These are phyloP conservation scores for Westerdykella aurantiaca DNA, from an alignment of 2,329 filamentous ascomycete genomes.

Conservation along the genomic window DNA sequence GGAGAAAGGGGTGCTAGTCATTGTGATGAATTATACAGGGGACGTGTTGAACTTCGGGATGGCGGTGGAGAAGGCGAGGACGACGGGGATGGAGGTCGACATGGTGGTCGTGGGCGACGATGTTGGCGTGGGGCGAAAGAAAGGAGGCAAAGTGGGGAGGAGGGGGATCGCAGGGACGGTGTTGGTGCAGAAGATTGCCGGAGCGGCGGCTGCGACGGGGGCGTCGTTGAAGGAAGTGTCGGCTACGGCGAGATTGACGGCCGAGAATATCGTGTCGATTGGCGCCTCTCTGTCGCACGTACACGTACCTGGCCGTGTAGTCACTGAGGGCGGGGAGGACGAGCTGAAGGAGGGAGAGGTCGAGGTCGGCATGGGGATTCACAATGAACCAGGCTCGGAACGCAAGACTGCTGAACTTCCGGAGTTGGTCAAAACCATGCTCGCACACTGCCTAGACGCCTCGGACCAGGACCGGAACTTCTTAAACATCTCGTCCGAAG, in stretches of 20 bases:
- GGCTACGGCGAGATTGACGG: conserved; percentile 63
- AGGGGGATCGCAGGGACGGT: conserved; percentile 89
- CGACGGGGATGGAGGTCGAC: conserved; percentile 68
- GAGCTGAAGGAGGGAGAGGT: conserved; percentile 57
- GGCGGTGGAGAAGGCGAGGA: conserved; percentile 85
- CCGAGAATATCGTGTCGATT: conserved; percentile 74
- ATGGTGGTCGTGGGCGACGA: conserved; percentile 93
- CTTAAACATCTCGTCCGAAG: conserved; percentile 54
- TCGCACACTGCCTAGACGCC: conserved; percentile 57
- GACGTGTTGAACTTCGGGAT: conserved; percentile 83
- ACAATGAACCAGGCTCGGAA: conserved; percentile 57
- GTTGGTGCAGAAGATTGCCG: conserved; percentile 83
- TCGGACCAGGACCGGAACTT: conserved; percentile 66
- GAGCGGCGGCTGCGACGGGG: conserved; percentile 72
- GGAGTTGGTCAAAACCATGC: conserved; percentile 52
- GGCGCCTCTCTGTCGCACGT: conserved; percentile 84
- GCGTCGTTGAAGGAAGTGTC: conserved; percentile 62
- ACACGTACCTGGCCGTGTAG: conserved; percentile 76
- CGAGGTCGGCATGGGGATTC: conserved; percentile 69
- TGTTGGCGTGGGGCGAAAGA: conserved; percentile 74
- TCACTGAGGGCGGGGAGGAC: conserved; percentile 49
- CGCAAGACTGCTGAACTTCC: conserved; percentile 40
- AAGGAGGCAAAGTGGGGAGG: conserved; percentile 85
- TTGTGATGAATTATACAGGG: conserved; percentile 88
- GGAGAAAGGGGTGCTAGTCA: conserved; percentile 72